Evolutionary conservation across 164 flowering plant genomes (phyloP).

Genomic region (Chimonanthus salicifolius): DNA sequence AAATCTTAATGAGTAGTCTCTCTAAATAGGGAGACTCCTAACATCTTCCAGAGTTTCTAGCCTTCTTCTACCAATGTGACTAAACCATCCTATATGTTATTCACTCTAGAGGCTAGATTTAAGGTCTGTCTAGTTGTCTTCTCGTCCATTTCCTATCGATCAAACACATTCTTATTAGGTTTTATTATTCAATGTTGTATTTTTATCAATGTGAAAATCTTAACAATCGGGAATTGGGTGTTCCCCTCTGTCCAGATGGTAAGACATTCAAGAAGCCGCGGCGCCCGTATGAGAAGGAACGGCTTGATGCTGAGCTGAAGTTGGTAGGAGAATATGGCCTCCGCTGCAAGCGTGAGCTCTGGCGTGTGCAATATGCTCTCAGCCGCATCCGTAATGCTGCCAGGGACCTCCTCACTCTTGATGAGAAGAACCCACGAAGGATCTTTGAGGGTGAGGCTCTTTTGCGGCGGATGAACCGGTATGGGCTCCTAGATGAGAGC

Average conservation of each 20-base stretch:
- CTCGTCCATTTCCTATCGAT: no score
- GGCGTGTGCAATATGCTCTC: conserved; percentile 60
- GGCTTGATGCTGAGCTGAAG: conserved; percentile 56
- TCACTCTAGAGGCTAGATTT: no score
- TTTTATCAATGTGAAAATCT: no score
- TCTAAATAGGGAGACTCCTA: no score
- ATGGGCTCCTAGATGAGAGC: conserved; percentile 57
- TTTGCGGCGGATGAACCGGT: conserved; percentile 53
- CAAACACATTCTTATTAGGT: no score
- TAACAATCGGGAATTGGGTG: no score
- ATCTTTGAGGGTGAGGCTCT: conserved; percentile 66
- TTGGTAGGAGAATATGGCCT: conserved; percentile 61
- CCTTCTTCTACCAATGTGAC: no score
- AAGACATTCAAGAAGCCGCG: conserved; percentile 62
- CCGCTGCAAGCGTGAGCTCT: conserved; percentile 57
- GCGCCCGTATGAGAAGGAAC: conserved; percentile 63
- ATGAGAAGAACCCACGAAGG: conserved; percentile 47
- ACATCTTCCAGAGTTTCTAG: no score
- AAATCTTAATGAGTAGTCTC: no score
- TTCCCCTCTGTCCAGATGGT: conserved; percentile 23
- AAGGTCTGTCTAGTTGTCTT: no score
- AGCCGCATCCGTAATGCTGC: conserved; percentile 59
- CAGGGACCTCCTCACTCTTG: conserved; percentile 17
- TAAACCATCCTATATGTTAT: no score
- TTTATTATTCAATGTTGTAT: no score